Base-by-base conservation (phyloP, 106 monocot genomes). In the Acorus gramineus region DNA sequence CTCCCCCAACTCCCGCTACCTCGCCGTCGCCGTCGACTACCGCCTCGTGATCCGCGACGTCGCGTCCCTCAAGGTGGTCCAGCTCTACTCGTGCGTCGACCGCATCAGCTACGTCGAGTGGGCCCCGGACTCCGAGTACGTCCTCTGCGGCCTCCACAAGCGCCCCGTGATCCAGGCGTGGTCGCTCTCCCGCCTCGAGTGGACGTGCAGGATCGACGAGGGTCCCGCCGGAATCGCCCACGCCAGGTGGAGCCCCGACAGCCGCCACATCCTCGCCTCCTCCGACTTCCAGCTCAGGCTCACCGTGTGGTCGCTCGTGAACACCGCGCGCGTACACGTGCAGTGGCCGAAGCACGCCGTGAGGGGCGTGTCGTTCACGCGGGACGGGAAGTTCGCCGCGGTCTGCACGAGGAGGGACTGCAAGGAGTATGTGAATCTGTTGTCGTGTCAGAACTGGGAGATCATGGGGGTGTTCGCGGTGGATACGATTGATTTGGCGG, bases 161-260 rank as follows among this genome's bases (percentile, higher is more conserved):
- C 69, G 96, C 48, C 88, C 96, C 49, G 83, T 98, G 80, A 81
- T 98, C 7, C 96, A 98, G n/a, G 96, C 83, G 51, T 98, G 96
- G 96, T 98, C 96, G 14, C 57, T 98, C 53, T 73, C 77, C 65
- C 84, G 87, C 51, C 87, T 86, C 49, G 95, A 95, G 64, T 95
- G 90, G 90, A 90, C 90, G 14, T 90, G 95, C 74, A 90, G 85
- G 71, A 90, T 90, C 55, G 90, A 95, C 72, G 95, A 95, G 62
- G 95, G 90, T 42, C 76, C 79, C 63, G 95, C 90, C 13, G 95
- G 90, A 66, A 90, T 95, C 70, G 72, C 95, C 60, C 82, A 80
- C 79, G 95, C 95, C 47, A 82, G 91, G 58, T 98, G 96, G 96
- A 98, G 96, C 69, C 96, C 96, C 55, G 96, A 98, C 65, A 98